Evolutionary conservation across 2,329 filamentous ascomycete genomes (phyloP).

Genomic region (Verticillium alfalfae): DNA sequence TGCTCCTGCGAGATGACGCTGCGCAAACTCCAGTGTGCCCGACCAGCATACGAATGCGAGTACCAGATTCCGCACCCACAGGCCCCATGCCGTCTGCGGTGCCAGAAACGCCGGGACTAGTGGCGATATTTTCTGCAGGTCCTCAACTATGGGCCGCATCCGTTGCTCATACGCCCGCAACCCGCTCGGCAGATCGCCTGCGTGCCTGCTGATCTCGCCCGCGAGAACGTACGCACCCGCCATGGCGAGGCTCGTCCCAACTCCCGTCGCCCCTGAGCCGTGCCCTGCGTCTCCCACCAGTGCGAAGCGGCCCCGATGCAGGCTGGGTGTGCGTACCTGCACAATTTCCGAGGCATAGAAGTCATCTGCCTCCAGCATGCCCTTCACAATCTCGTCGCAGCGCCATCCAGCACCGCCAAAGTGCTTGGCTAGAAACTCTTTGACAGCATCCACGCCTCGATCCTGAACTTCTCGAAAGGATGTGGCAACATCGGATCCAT

Average conservation of each 20-base stretch:
- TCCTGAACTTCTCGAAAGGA: conserved; percentile 33
- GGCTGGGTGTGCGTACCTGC: conserved; percentile 32
- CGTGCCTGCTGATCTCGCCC: conserved; percentile 29
- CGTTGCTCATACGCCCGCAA: conserved; percentile 31
- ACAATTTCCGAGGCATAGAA: conserved; percentile 40
- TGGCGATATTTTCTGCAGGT: conserved; percentile 27
- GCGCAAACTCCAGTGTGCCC: neutral
- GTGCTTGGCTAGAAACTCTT: conserved; percentile 16
- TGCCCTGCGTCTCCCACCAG: conserved; percentile 46
- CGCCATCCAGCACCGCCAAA: conserved; percentile 36
- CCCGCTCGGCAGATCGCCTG: conserved; percentile 18
- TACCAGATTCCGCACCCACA: conserved; percentile 15
- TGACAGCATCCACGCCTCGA: conserved; percentile 25
- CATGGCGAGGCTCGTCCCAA: conserved; percentile 40
- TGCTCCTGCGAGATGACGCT: neutral
- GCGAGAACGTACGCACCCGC: conserved; percentile 45
- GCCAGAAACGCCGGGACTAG: conserved; percentile 18
- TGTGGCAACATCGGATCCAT: conserved; percentile 16
- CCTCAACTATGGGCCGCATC: conserved; percentile 31
- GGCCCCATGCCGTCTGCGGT: conserved; percentile 18
- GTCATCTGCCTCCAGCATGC: conserved; percentile 26
- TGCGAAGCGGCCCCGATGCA: conserved; percentile 35
- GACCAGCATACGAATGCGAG: conserved; percentile 3
- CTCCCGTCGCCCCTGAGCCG: conserved; percentile 39
- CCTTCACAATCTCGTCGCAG: conserved; percentile 26